These are phyloP conservation scores for Nyssa sinensis DNA, from an alignment of 148 eudicot genomes.

Conservation along the genomic window DNA sequence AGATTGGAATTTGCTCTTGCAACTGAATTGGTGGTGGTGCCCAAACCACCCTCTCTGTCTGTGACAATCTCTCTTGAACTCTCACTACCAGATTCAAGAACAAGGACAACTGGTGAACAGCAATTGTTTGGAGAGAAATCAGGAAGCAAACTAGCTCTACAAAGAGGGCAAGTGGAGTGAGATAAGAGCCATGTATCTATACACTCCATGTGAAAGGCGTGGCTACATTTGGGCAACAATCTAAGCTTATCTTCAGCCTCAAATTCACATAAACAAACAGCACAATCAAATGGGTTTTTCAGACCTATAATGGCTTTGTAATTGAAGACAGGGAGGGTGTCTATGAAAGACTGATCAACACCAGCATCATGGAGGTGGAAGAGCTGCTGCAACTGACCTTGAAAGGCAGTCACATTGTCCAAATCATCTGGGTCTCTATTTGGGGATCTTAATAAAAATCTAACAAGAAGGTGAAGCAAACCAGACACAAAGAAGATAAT, in stretches of 20 bases:
- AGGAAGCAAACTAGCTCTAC: conserved; percentile 54
- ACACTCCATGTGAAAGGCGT: conserved; percentile 91
- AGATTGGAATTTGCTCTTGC: conserved; percentile 34
- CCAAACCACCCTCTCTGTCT: too few relatives aligned
- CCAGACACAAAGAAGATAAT: conserved; percentile 79
- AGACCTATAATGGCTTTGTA: conserved; percentile 71
- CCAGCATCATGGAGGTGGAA: conserved; percentile 85
- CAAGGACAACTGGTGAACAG: conserved; percentile 56
- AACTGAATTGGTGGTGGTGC: conserved; percentile 19
- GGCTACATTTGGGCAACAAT: conserved; percentile 87
- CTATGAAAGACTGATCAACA: conserved; percentile 84
- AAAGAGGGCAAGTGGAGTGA: conserved; percentile 93
- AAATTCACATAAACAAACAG: conserved; percentile 87
- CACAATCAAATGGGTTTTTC: conserved; percentile 86
- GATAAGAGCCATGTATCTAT: conserved; percentile 92
- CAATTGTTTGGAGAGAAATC: conserved; percentile 30
- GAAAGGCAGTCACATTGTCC: conserved; percentile 58
- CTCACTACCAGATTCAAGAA: conserved; percentile 71
- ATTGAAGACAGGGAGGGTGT: conserved; percentile 67
- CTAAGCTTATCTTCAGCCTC: conserved; percentile 69
- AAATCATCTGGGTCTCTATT: conserved; percentile 50
- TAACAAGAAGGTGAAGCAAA: conserved; percentile 65
- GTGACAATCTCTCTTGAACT: conserved; percentile 50
- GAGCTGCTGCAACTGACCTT: conserved; percentile 85
- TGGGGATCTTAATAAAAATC: conserved; percentile 53